Evolutionary conservation across 1,284 basidiomycete species (phyloP).

Genomic region (Abortiporus biennis): DNA sequence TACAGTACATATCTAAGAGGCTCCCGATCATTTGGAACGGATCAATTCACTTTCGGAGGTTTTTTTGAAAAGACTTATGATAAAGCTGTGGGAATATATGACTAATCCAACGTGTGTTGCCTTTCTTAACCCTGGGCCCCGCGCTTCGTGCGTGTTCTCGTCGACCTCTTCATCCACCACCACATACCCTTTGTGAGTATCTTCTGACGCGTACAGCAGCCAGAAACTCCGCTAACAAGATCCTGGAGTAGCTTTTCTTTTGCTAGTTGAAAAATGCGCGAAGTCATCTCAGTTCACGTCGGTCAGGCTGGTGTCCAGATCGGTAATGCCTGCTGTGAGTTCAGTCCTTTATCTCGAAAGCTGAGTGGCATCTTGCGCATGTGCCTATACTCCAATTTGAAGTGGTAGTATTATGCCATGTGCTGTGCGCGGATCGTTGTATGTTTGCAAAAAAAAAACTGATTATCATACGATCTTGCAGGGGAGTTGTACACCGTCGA

Average conservation of each 20-base stretch:
- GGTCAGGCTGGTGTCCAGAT: conserved; percentile 97
- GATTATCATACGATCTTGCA: conserved; percentile 29
- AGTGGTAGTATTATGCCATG: too few relatives aligned
- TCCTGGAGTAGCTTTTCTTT: conserved; percentile 12
- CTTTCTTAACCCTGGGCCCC: conserved; percentile 22
- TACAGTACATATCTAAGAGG: too few relatives aligned
- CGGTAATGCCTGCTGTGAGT: conserved; percentile 92
- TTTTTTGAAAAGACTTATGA: too few relatives aligned
- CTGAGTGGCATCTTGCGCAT: neutral
- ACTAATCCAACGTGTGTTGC: conserved; percentile 22
- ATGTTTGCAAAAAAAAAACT: too few relatives aligned
- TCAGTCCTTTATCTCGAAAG: conserved; percentile 12
- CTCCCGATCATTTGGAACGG: too few relatives aligned
- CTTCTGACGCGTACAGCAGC: conserved; percentile 3
- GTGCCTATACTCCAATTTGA: too few relatives aligned
- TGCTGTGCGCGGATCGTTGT: too few relatives aligned
- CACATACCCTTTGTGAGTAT: conserved; percentile 22
- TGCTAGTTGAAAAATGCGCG: conserved; percentile 55
- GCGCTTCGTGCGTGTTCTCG: conserved; percentile 22
- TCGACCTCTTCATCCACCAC: conserved; percentile 26
- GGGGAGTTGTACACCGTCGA: conserved; percentile 92
- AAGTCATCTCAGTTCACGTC: conserved; percentile 94
- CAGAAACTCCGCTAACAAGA: too few relatives aligned
- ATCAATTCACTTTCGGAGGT: too few relatives aligned
- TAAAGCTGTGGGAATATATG: conserved; percentile 29